These are phyloP conservation scores for Trypanosomatidae sp. DNA, from an alignment of 208 protist genomes.

Conservation along the genomic window DNA sequence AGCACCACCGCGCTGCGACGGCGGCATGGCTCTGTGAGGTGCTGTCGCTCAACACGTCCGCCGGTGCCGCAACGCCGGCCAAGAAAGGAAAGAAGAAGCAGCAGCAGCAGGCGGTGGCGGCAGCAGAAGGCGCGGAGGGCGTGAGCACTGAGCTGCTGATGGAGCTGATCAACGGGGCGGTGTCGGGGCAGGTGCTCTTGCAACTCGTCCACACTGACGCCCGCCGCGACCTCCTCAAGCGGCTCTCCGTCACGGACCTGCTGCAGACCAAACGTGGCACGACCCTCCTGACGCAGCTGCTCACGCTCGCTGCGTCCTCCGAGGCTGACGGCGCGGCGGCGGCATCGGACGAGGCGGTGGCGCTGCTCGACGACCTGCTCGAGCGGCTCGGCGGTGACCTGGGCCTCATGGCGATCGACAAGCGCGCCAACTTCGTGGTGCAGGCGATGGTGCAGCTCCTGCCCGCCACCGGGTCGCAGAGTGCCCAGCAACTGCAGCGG, in stretches of 20 bases:
- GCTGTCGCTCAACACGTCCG: slow-evolving; percentile 40
- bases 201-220: slow-evolving; percentile 43
- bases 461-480: slow-evolving; percentile 29
- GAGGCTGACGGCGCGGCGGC: no score
- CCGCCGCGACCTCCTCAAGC: slow-evolving; percentile 42
- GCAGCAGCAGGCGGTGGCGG: no score
- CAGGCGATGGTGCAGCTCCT: slow-evolving; percentile 62
- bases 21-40: slow-evolving; percentile 68
- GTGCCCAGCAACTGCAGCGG: slow-evolving; percentile 32
- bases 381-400: slow-evolving; percentile 44
- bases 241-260: slow-evolving; percentile 45
- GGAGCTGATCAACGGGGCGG: slow-evolving; percentile 64
- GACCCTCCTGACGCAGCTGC: slow-evolving; percentile 57
- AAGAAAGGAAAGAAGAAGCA: slow-evolving; percentile 39
- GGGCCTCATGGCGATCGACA: slow-evolving; percentile 61
- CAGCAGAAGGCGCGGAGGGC: slow-evolving; percentile 8
- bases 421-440: slow-evolving; percentile 85
- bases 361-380: slow-evolving; percentile 42
- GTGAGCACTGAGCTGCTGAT: slow-evolving; percentile 43
- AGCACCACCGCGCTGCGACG: slow-evolving; percentile 35
- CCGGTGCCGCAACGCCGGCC: not conserved
- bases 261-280: slow-evolving; percentile 71
- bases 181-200: slow-evolving; percentile 69
- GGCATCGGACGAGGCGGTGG: slow-evolving; percentile 43
- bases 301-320: slow-evolving; percentile 23